Conservation (phyloP, 495 filamentous ascomycete genomes). For the Penicillium egyptiacum region DNA sequence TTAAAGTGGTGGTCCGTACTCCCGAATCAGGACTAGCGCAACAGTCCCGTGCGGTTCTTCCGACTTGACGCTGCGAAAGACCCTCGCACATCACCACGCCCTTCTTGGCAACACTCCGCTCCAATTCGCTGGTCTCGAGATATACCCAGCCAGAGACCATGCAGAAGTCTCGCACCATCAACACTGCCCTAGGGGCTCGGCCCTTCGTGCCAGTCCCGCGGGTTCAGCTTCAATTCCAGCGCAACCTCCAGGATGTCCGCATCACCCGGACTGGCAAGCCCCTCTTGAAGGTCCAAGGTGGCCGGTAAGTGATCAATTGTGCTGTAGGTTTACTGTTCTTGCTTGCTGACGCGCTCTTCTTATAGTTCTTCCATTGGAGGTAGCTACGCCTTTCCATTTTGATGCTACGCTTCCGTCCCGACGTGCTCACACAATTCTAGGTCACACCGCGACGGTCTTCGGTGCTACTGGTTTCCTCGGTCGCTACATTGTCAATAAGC, state of each 20-base stretch:
- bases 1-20: slow-evolving; percentile 15
- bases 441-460: slow-evolving; percentile 95
- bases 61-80: slow-evolving; percentile 36
- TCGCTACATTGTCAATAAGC: slow-evolving; percentile 93
- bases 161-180: slow-evolving; percentile 52
- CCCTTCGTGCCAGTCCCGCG: slow-evolving; percentile 43
- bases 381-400: slow-evolving; percentile 45
- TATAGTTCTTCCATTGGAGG: slow-evolving; percentile 80
- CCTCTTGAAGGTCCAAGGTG: slow-evolving; percentile 76
- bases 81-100: slow-evolving; percentile 36
- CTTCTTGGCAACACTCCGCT: slow-evolving; percentile 36
- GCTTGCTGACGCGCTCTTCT: slow-evolving; percentile 27
- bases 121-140: slow-evolving; percentile 35
- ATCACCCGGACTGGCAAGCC: slow-evolving; percentile 88
- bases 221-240: slow-evolving; percentile 46
- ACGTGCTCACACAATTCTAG: slow-evolving; percentile 48
- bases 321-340: not conserved
- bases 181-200: slow-evolving; percentile 46
- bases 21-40: slow-evolving; percentile 42
- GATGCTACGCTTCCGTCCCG: slow-evolving; percentile 18
- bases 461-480: slow-evolving; percentile 95
- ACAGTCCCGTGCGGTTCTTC: slow-evolving; percentile 44
- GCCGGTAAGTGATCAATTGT: slow-evolving; percentile 61
- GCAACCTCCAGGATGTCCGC: slow-evolving; percentile 70
- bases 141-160: slow-evolving; percentile 44